Conservation (phyloP, 371 early-diverging fungal species). For the Mortierella sp. region DNA sequence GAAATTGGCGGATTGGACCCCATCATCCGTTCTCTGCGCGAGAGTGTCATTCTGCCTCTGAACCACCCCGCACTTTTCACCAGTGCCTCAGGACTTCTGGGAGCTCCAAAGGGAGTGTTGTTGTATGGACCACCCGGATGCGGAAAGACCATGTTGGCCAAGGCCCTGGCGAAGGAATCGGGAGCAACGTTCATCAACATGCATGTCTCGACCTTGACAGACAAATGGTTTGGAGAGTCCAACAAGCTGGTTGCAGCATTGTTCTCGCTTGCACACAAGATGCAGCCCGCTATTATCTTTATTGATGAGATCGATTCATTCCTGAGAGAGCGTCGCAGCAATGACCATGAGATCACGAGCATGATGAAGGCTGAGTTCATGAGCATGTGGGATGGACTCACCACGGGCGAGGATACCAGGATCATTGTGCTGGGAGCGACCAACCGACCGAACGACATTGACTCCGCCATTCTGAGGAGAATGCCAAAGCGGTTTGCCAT, state of each 20-base stretch:
- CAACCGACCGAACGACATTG: constrained; percentile 96
- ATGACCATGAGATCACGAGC: constrained; percentile 94
- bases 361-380: constrained; percentile 99
- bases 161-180: constrained; percentile 96
- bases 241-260: constrained; percentile 94
- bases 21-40: constrained; percentile 90
- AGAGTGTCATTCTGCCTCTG: constrained; percentile 96
- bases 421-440: constrained; percentile 95
- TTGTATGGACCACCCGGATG: constrained; percentile 97
- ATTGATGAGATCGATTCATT: constrained; percentile 99
- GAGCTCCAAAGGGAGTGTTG: constrained; percentile 94
- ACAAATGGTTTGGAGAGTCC: constrained; percentile 98
- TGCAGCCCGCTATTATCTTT: constrained; percentile 96
- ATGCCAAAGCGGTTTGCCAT: constrained; percentile 98
- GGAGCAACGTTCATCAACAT: constrained; percentile 95
- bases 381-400: constrained; percentile 97
- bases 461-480: constrained; percentile 93
- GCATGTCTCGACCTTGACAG: constrained; percentile 95
- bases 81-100: constrained; percentile 86
- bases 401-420: constrained; percentile 79
- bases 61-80: constrained; percentile 91
- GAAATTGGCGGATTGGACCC: constrained; percentile 95
- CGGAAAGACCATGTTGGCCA: constrained; percentile 98
- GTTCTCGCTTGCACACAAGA: constrained; percentile 92
- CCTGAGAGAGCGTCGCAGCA: constrained; percentile 88